Evolutionary conservation across 2,329 filamentous ascomycete genomes (phyloP).

Genomic region (Penicillium thymicola): DNA sequence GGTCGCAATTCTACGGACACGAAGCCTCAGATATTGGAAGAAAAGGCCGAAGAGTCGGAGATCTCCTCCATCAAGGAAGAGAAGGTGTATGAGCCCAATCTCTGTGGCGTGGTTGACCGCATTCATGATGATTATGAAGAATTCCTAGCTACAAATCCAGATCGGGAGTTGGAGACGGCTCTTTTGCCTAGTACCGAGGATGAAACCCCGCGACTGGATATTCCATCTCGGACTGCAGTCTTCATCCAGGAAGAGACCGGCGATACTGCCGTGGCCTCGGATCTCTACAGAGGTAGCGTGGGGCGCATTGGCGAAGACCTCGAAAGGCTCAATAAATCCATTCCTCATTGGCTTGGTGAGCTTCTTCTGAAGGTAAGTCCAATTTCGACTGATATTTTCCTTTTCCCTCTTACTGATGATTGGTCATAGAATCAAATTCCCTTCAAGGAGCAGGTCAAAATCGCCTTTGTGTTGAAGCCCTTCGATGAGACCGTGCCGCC

Average conservation of each 20-base stretch:
- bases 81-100: slow-evolving; percentile 45
- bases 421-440: slow-evolving; percentile 67
- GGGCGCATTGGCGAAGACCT: slow-evolving; percentile 71
- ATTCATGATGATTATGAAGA: slow-evolving; percentile 48
- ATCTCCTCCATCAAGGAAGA: slow-evolving; percentile 52
- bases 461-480: slow-evolving; percentile 88
- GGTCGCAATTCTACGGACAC: slow-evolving; percentile 64
- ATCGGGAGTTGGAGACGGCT: slow-evolving; percentile 35
- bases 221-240: slow-evolving; percentile 53
- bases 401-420: background rate
- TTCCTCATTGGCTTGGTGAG: slow-evolving; percentile 89
- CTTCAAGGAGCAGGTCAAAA: slow-evolving; percentile 87
- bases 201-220: slow-evolving; percentile 46
- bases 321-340: slow-evolving; percentile 79
- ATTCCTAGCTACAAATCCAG: slow-evolving; percentile 37
- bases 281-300: slow-evolving; percentile 88
- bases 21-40: slow-evolving; percentile 70
- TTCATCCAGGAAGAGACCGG: slow-evolving; percentile 64
- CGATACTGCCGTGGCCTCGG: slow-evolving; percentile 65
- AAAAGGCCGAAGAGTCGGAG: slow-evolving; percentile 61
- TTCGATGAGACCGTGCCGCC: slow-evolving; percentile 71
- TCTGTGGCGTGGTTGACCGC: slow-evolving; percentile 46
- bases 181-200: slow-evolving; percentile 44
- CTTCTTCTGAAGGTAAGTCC: slow-evolving; percentile 65
- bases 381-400: background rate